These are phyloP conservation scores for Coleophoma cylindrospora DNA, from an alignment of 2,329 filamentous ascomycete species.

Conservation along the genomic window DNA sequence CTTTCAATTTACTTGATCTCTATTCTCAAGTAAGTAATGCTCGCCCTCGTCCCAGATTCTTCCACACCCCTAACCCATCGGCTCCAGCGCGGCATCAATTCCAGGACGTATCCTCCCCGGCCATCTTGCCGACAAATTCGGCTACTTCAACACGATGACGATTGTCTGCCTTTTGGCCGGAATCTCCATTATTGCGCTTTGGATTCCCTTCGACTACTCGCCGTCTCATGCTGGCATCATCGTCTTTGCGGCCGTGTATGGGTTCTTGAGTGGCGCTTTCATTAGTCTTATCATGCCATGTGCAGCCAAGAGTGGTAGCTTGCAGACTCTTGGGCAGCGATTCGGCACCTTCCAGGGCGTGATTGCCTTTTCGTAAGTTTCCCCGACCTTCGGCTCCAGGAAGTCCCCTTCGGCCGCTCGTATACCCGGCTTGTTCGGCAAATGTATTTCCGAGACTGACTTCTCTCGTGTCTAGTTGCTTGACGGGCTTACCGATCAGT, in stretches of 20 bases:
- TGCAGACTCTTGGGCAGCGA: conserved; percentile 28
- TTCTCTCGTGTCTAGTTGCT: conserved; percentile 51
- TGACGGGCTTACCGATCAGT: conserved; percentile 61
- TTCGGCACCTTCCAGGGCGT: conserved; percentile 26
- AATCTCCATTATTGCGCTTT: conserved; percentile 42
- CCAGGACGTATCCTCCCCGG: conserved; percentile 21
- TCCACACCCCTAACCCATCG: not conserved
- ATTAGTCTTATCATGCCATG: conserved; percentile 57
- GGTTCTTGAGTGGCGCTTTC: conserved; percentile 64
- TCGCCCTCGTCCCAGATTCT: not conserved
- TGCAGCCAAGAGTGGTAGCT: conserved; percentile 46
- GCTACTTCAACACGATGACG: conserved; percentile 23
- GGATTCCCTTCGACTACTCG: conserved; percentile 44
- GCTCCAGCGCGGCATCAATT: conserved; percentile 16
- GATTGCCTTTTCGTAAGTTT: conserved; percentile 51
- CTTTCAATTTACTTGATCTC: conserved; percentile 44
- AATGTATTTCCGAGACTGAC: conserved; percentile 10
- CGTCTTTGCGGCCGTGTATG: conserved; percentile 59
- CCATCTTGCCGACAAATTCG: conserved; percentile 19
- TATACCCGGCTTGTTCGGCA: too few species aligned
- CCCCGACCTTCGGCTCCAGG: conserved; percentile 11
- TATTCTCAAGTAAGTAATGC: conserved; percentile 35
- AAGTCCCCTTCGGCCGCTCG: too few species aligned
- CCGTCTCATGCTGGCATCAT: conserved; percentile 48
- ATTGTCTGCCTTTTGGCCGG: not conserved